Conservation (phyloP, 1,284 basidiomycete genomes). For the Ganoderma lingzhi region DNA sequence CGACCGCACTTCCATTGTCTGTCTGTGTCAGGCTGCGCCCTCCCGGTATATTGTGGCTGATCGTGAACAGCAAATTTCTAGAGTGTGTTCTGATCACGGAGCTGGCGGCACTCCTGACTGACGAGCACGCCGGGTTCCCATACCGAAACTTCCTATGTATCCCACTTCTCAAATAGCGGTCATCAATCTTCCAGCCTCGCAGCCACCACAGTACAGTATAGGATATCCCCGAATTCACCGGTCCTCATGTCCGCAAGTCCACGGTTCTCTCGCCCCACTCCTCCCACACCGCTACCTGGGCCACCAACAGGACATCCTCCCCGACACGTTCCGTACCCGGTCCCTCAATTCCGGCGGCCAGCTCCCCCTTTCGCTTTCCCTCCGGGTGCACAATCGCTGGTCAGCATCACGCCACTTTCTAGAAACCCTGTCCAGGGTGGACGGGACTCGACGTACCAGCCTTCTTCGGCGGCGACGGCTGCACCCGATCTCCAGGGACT, state of each 20-base stretch:
- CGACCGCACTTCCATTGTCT: background rate
- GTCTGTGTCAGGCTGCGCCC: background rate
- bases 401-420: background rate
- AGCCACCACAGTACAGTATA: constrained; percentile 9
- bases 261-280: background rate
- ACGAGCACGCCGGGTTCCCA: background rate
- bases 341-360: background rate
- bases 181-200: background rate
- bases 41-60: background rate
- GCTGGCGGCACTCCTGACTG: background rate
- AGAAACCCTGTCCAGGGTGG: background rate
- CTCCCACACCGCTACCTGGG: background rate
- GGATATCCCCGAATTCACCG: constrained; percentile 5
- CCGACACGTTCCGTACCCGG: background rate
- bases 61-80: background rate
- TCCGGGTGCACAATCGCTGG: background rate
- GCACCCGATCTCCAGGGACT: background rate
- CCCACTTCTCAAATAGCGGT: constrained; percentile 17
- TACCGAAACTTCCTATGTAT: background rate
- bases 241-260: constrained; percentile 6
- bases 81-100: background rate
- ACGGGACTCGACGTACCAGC: background rate
- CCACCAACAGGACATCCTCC: background rate
- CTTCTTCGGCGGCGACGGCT: constrained; percentile 5
- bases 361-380: background rate